These are phyloP conservation scores for Russula griseocarnosa DNA, from an alignment of 768 basidiomycete species.

Conservation along the genomic window DNA sequence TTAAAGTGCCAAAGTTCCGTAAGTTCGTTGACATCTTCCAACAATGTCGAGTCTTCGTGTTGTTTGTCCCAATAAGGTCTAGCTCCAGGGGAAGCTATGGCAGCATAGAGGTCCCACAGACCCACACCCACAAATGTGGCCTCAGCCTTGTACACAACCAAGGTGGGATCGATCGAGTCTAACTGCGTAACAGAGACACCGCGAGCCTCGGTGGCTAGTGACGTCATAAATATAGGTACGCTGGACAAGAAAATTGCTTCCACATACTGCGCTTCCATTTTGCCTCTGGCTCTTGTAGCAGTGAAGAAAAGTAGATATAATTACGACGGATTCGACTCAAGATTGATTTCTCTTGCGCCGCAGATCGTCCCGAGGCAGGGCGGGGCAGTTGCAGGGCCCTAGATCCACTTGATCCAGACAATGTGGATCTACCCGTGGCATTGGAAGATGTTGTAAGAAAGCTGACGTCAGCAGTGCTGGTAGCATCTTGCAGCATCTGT, in stretches of 20 bases:
- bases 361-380: conserved; percentile 45
- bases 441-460: conserved; percentile 61
- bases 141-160: conserved; percentile 94
- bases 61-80: conserved; percentile 84
- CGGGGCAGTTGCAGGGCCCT: conserved; percentile 34
- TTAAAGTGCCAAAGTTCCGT: conserved; percentile 94
- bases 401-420: conserved; percentile 30
- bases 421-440: conserved; percentile 35
- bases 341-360: conserved; percentile 77
- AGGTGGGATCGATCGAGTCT: conserved; percentile 93
- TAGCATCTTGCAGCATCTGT: conserved; percentile 67
- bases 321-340: conserved; percentile 81
- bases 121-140: conserved; percentile 96
- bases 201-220: conserved; percentile 69
- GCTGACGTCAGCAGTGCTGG: conserved; percentile 65
- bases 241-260: conserved; percentile 19
- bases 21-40: conserved; percentile 88
- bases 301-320: conserved; percentile 96
- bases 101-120: conserved; percentile 90
- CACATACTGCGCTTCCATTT: conserved; percentile 88
- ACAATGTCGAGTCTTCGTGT: conserved; percentile 76
- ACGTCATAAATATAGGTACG: conserved; percentile 19
- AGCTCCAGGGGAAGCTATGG: conserved; percentile 82
- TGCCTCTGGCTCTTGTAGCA: conserved; percentile 95
- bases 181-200: conserved; percentile 95